Base-by-base conservation (phyloP, 306 rosid species). In the Heteromeles arbutifolia region DNA sequence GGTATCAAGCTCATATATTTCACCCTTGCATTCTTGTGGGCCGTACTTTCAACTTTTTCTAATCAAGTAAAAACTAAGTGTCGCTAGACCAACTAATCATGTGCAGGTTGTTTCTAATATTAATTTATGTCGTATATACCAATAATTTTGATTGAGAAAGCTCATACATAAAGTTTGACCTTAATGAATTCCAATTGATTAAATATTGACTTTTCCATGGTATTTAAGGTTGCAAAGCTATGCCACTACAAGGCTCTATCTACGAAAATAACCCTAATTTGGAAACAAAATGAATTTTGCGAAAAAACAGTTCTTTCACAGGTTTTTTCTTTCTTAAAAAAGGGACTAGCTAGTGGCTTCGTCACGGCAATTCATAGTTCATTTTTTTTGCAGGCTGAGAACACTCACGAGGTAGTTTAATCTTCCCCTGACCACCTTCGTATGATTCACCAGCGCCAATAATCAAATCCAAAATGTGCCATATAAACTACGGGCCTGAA, bases 311-410 rank as follows among this genome's bases (percentile, higher is more conserved):
- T 31, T 52, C 13, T 32, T 70, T 1, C 67, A 19, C 2, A 12
- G 58, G 8, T 14, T 39, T 15, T 34, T 31, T 4, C 5, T 31
- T 31, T 31, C 5, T 34, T 34, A 6, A 34, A 34, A 34, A 31
- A 31, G 0, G 0, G 32, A 31, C 2, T 0, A 37, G 41, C 0
- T 6, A 37, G 10, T 37, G 2, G 10, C 0, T 37, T 37, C 2
- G 41, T 37, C 41, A 37, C 10, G 2, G 0, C 41, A 37, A 0
- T 37, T 37, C 0, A 34, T 0, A 1, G 32, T 31, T 31, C 0
- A 32, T n/a, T 1, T 0, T 37, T 34, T 37, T 37, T 37, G 10
- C 9, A 1, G 0, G 10, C 0, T 37, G 41, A 2, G 0, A 37
- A 37, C 10, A 37, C 41, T 37, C 41, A 37, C 8, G 2, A 2